Percentiles rank a stretch among this genome's conserved stretches.
These are phyloP conservation scores for Tinospora cordifolia DNA, from an alignment of 164 flowering plant species.

Conservation along the genomic window DNA sequence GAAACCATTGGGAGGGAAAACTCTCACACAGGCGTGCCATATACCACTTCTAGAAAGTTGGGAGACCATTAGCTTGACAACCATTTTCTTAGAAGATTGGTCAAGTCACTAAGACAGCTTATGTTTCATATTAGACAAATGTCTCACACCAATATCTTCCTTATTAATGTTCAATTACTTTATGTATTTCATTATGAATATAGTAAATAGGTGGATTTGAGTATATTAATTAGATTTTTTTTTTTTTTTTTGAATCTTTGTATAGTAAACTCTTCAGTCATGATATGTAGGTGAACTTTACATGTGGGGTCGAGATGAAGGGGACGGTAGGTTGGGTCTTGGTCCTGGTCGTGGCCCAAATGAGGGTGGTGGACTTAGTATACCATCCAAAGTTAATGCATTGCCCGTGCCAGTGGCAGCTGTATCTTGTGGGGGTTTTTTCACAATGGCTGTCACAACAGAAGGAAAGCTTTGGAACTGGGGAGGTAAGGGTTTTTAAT, in stretches of 20 bases:
- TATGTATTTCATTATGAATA: not conserved
- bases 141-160: too few species aligned
- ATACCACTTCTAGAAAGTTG: not conserved
- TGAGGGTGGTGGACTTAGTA: constrained; percentile 75
- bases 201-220: too few species aligned
- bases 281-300: constrained; percentile 60
- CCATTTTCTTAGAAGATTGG: too few species aligned
- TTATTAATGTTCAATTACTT: too few species aligned
- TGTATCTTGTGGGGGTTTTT: constrained; percentile 84
- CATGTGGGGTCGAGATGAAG: constrained; percentile 96
- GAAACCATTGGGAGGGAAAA: not conserved
- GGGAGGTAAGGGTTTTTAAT: constrained; percentile 58
- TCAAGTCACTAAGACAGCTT: too few species aligned
- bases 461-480: constrained; percentile 91
- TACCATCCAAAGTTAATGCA: constrained; percentile 66
- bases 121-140: too few species aligned
- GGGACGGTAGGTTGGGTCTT: constrained; percentile 90
- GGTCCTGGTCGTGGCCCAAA: constrained; percentile 80
- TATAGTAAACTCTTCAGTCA: not conserved
- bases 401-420: constrained; percentile 60
- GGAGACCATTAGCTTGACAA: not conserved
- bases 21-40: not conserved
- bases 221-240: too few species aligned
- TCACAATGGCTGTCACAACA: constrained; percentile 65
- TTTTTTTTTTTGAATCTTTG: not conserved